Base-by-base conservation (phyloP, 2,329 filamentous ascomycete species). In the Massarina eburnea region DNA sequence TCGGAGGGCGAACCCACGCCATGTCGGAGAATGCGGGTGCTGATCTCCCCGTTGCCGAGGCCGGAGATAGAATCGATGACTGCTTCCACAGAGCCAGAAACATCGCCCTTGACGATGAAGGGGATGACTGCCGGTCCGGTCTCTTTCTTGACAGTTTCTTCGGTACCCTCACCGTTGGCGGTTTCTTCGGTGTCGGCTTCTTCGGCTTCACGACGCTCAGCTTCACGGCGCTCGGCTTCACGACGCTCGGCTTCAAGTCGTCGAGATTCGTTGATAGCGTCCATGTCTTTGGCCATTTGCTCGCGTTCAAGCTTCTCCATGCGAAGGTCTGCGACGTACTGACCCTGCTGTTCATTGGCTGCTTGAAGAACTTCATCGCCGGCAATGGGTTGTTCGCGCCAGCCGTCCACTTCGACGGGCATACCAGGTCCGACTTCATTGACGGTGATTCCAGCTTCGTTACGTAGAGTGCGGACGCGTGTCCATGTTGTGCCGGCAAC, bases 381-480 rank as follows among this genome's bases (percentile, higher is more conserved):
- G 1, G 94, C 92, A 19, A 81, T 79, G 1, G 94, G 92, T 54
- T 90, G 85, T 27, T 90, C 88, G 58, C 85, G 85, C 94, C 94
- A 99, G n/a, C 94, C 94, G 51, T 96, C 84, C 17, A 99, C 83
- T 70, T 97, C 90, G 3, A 96, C 88, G 0, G 95, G 91, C 21
- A 86, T 94, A 27, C 94, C 94, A 0, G 94, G 95, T 0, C 85
- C 83, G 12, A 90, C 91, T 68, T 90, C 84, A 1, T 76, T 58
- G 14, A 97, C 74, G 10, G 84, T 77, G 2, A 79, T 72, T 17
- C 94, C 92, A 4, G 86, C 86, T 74, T 97, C 92, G 64, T 96
- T 95, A 20, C 85, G 84, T 18, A 99, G 76, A 26, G 82, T 82
- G 22, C 91, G 85, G n/a, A 99, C 84, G 55, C 86, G 86, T 36